Evolutionary conservation across 331 rosid species (phyloP).

Genomic region (Stylosanthes scabra): DNA sequence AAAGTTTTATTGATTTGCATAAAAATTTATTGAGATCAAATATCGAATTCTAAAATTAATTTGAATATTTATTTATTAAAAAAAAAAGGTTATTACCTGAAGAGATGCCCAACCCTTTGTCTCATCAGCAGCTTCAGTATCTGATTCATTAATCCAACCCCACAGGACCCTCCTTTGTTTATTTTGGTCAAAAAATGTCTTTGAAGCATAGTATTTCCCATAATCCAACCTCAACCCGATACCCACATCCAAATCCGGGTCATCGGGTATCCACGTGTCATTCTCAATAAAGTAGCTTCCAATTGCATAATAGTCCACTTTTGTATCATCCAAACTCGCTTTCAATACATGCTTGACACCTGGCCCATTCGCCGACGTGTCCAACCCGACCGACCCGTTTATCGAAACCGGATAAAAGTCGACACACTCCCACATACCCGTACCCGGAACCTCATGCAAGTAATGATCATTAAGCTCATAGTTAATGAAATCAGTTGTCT

Average conservation of each 20-base stretch:
- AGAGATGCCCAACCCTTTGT: slow-evolving; percentile 87
- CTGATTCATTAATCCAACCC: slow-evolving; percentile 91
- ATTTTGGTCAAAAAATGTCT: slow-evolving; percentile 74
- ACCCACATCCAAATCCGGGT: slow-evolving; percentile 82
- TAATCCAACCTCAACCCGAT: slow-evolving; percentile 72
- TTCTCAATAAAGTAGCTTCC: slow-evolving; percentile 65
- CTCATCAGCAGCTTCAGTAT: slow-evolving; percentile 59
- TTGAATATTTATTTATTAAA: too few species aligned
- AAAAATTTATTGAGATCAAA: too few species aligned
- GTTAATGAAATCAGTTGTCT: slow-evolving; percentile 54
- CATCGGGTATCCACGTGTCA: slow-evolving; percentile 88
- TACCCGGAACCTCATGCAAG: slow-evolving; percentile 73
- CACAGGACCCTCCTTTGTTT: slow-evolving; percentile 67
- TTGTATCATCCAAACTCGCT: slow-evolving; percentile 78
- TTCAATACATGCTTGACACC: slow-evolving; percentile 75
- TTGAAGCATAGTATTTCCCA: slow-evolving; percentile 88
- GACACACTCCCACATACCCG: slow-evolving; percentile 98
- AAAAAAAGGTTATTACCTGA: slow-evolving; percentile 62
- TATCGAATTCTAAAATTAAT: too few species aligned
- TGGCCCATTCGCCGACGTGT: slow-evolving; percentile 57
- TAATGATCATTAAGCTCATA: slow-evolving; percentile 40
- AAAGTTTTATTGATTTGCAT: too few species aligned
- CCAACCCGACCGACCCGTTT: slow-evolving; percentile 66
- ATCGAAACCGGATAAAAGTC: slow-evolving; percentile 78
- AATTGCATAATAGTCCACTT: slow-evolving; percentile 67